Conservation (phyloP, 148 eudicot species). For the Vaccinium corymbosum region DNA sequence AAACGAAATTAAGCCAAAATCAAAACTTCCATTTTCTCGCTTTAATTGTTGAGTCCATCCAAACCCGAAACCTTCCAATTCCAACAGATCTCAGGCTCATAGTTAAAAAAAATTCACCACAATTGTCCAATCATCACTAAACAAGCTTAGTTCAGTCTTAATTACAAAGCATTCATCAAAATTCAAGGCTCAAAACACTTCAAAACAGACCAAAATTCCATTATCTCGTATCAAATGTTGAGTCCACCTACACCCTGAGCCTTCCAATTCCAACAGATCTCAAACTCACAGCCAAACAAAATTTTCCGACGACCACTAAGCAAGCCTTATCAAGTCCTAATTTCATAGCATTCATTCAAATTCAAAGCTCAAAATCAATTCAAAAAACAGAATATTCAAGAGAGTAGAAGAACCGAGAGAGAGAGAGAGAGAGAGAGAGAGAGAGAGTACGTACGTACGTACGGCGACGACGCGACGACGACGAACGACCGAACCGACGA, state of each 20-base stretch:
- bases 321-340: conserved; percentile 4
- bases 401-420: background rate
- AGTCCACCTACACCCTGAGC: conserved; percentile 6
- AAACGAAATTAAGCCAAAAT: background rate
- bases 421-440: background rate
- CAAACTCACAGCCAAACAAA: conserved; percentile 9
- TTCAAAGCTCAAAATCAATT: background rate
- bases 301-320: background rate
- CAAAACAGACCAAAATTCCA: background rate
- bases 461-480: too few relatives aligned
- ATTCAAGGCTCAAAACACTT: background rate
- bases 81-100: conserved; percentile 30
- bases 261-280: conserved; percentile 31
- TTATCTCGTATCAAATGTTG: background rate
- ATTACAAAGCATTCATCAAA: background rate
- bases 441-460: too few relatives aligned
- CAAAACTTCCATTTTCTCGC: background rate
- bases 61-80: conserved; percentile 9
- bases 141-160: conserved; percentile 9
- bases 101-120: background rate
- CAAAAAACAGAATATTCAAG: background rate
- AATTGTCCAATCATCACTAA: background rate
- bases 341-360: background rate
- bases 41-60: background rate
- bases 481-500: too few relatives aligned